Conservation (phyloP, 2,329 filamentous ascomycete genomes). For the Colletotrichum cuscutae region DNA sequence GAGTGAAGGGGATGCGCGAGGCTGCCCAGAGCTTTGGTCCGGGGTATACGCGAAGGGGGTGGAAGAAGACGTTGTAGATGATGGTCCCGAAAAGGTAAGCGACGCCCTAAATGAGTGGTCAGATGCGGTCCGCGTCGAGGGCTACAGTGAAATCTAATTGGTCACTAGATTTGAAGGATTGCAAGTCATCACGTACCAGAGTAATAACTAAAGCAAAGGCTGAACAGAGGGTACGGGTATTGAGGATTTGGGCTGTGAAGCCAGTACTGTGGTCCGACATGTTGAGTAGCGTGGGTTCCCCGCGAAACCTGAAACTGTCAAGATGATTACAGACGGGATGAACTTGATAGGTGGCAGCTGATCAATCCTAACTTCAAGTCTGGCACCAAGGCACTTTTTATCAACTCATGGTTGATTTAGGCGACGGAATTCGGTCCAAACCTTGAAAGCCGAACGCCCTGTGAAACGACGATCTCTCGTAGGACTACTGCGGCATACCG, state of each 20-base stretch:
- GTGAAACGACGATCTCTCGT: not conserved
- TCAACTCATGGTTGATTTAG: not conserved
- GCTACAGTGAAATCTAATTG: not conserved
- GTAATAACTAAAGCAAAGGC: not conserved
- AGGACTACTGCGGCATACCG: not conserved
- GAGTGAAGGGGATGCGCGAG: not conserved
- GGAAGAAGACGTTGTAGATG: slow-evolving; percentile 19
- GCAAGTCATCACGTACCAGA: not conserved
- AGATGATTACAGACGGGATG: not conserved
- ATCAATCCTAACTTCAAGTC: too few relatives aligned
- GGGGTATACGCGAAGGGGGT: slow-evolving; percentile 18
- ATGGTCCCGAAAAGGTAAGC: not conserved
- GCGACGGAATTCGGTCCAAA: not conserved
- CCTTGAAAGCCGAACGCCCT: not conserved
- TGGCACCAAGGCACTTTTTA: not conserved
- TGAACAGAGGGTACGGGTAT: not conserved
- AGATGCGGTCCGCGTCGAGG: not conserved
- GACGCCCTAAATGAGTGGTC: not conserved
- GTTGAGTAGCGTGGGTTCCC: not conserved
- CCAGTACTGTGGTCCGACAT: not conserved
- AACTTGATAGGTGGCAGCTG: not conserved
- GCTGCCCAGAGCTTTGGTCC: slow-evolving; percentile 30
- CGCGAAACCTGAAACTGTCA: not conserved
- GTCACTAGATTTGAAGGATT: not conserved
- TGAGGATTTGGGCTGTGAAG: not conserved